Conservation (phyloP, 2,329 filamentous ascomycete species). For the Cladosporium sp. region DNA sequence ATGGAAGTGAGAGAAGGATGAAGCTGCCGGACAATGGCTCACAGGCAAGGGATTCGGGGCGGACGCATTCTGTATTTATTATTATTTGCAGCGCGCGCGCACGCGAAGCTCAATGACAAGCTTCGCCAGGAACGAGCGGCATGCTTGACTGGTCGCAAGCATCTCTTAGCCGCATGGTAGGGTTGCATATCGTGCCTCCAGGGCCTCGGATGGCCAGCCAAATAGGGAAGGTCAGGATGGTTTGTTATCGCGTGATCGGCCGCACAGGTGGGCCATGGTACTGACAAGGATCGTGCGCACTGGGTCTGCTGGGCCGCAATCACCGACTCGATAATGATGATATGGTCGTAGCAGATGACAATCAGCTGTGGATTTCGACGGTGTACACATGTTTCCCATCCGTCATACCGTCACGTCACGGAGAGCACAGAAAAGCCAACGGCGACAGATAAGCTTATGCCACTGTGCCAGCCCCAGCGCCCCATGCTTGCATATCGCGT, state of each 20-base stretch:
- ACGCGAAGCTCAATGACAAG: conserved; percentile 1
- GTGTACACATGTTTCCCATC: not conserved
- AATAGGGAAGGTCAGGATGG: conserved; percentile 3
- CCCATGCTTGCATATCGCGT: not conserved
- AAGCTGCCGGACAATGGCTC: not conserved
- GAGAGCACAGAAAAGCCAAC: not conserved
- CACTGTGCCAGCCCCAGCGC: not conserved
- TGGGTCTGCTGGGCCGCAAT: too few species aligned
- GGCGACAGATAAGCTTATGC: not conserved
- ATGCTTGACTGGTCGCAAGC: conserved; percentile 1
- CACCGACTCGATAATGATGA: too few species aligned
- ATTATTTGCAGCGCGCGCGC: not conserved
- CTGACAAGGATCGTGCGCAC: too few species aligned
- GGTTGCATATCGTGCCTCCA: not conserved
- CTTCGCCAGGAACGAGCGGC: not conserved
- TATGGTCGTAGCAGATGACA: too few species aligned
- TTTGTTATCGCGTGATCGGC: conserved; percentile 5
- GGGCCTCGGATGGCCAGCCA: not conserved
- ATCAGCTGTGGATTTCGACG: too few species aligned
- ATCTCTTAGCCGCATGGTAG: conserved; percentile 6
- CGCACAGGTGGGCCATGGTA: not conserved
- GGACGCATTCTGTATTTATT: not conserved
- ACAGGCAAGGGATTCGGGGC: not conserved
- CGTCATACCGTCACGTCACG: not conserved
- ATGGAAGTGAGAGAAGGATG: not conserved